phyloP scores from a whole-genome alignment of 345 rosid genomes.

The Sisymbrium altissimum region DNA sequence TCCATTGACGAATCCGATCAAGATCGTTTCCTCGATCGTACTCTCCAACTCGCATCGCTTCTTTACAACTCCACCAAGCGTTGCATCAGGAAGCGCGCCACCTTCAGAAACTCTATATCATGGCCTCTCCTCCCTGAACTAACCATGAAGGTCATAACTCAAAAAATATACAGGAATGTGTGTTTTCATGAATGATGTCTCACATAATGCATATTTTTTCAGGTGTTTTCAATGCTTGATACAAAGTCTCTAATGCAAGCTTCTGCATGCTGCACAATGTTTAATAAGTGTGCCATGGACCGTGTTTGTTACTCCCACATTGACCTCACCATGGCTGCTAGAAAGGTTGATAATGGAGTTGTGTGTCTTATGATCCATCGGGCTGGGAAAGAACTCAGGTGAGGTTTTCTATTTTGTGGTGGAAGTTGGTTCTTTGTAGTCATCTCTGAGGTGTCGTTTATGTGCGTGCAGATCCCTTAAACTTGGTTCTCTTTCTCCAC shows the following conservation, averaged over 20 bases:
- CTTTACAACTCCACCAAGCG: conserved; percentile 59
- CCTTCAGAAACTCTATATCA: conserved; percentile 54
- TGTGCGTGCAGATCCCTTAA: conserved; percentile 60
- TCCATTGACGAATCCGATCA: conserved; percentile 41
- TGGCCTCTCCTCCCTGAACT: conserved; percentile 89
- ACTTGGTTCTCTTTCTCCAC: conserved; percentile 65
- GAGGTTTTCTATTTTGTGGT: conserved; percentile 18
- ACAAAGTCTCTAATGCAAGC: conserved; percentile 79
- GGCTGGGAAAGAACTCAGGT: conserved; percentile 81
- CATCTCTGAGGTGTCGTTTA: conserved; percentile 12
- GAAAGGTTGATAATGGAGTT: conserved; percentile 72
- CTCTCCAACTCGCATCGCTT: conserved; percentile 55
- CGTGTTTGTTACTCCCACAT: conserved; percentile 74
- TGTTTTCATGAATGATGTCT: neutral
- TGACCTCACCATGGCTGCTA: conserved; percentile 73
- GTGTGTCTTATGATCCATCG: conserved; percentile 84
- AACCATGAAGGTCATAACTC: conserved; percentile 58
- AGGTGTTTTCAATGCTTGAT: conserved; percentile 92
- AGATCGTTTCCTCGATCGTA: conserved; percentile 66
- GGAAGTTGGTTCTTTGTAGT: neutral
- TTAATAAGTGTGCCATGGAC: conserved; percentile 85
- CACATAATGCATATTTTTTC: conserved; percentile 1
- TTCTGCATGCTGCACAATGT: conserved; percentile 77
- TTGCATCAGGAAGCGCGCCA: conserved; percentile 65
- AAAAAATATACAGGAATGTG: no score